Evolutionary conservation across 2,329 filamentous ascomycete genomes (phyloP).

Genomic region (Coniochaeta ligniaria): DNA sequence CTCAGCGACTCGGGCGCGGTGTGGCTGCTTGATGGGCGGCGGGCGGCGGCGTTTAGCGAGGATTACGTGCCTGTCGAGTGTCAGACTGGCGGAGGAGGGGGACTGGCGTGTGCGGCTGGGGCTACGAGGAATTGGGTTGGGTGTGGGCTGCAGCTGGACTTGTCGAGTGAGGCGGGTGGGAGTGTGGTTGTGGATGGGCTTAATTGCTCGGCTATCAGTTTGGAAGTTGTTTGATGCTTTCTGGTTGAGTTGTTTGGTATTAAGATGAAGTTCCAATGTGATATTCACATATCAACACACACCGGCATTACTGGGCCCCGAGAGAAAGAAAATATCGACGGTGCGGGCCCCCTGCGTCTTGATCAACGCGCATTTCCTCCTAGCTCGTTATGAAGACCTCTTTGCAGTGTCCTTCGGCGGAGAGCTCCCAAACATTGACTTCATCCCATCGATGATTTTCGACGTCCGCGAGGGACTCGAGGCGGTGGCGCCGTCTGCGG

Average conservation of each 20-base stretch:
- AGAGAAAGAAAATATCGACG: not conserved
- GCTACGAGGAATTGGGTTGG: slow-evolving; percentile 18
- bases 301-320: not conserved
- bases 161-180: slow-evolving; percentile 15
- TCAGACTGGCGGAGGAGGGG: slow-evolving; percentile 5
- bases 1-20: slow-evolving; percentile 15
- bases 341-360: too few species aligned
- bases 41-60: slow-evolving; percentile 12
- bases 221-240: slow-evolving; percentile 2
- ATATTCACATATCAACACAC: not conserved
- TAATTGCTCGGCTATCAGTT: slow-evolving; percentile 14
- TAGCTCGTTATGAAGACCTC: not conserved
- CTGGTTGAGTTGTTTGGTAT: not conserved
- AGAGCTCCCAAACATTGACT: not conserved
- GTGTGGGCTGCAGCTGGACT: slow-evolving; percentile 20
- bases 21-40: slow-evolving; percentile 15
- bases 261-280: not conserved
- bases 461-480: not conserved
- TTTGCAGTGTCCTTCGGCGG: not conserved
- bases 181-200: slow-evolving; percentile 17
- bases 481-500: not conserved
- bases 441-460: not conserved
- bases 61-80: slow-evolving; percentile 18
- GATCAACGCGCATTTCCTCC: not conserved
- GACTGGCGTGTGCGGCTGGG: slow-evolving; percentile 14